Evolutionary conservation across 306 rosid genomes (phyloP).

Genomic region (Prunus mira): DNA sequence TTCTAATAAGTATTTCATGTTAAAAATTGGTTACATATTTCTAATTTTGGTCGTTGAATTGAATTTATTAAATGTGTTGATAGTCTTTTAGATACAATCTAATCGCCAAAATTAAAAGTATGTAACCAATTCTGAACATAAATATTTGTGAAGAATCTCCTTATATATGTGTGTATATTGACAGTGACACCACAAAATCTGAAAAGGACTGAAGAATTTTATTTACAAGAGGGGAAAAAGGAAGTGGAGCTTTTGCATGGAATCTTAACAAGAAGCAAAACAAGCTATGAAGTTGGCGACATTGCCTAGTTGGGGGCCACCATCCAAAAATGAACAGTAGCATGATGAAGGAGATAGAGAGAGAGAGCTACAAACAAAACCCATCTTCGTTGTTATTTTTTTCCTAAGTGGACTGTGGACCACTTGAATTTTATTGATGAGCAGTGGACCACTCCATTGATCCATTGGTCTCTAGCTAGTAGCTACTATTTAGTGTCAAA

Average conservation of each 20-base stretch:
- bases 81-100: too few species aligned
- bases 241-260: conserved; percentile 5
- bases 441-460: background rate
- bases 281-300: background rate
- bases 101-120: too few species aligned
- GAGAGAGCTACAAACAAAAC: conserved; percentile 5
- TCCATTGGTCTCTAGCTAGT: background rate
- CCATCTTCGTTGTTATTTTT: background rate
- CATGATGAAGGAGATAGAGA: background rate
- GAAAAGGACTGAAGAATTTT: background rate
- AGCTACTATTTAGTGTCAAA: background rate
- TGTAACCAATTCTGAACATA: too few species aligned
- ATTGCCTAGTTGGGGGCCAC: background rate
- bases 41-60: too few species aligned
- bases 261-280: conserved; percentile 4
- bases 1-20: too few species aligned
- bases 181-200: conserved; percentile 15
- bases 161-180: background rate
- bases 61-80: too few species aligned
- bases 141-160: too few species aligned
- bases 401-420: background rate
- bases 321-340: background rate
- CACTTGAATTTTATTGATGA: too few species aligned
- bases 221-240: background rate
- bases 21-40: too few species aligned